These are phyloP conservation scores for Ecytonucleospora hepatopenaei DNA, from an alignment of 371 early-diverging fungal genomes.

Conservation along the genomic window DNA sequence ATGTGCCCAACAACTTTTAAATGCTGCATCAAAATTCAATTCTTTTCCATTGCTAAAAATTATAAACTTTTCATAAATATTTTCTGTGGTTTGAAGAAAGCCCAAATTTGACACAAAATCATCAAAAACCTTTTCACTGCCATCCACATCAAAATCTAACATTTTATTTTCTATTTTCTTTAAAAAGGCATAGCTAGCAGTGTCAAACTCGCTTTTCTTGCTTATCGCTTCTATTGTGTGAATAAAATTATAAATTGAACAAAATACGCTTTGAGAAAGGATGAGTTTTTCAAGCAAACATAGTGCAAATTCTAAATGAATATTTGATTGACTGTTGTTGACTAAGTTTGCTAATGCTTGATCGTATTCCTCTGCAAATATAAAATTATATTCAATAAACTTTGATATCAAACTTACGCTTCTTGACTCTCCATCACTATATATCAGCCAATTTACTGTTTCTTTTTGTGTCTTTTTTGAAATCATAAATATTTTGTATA, in stretches of 20 bases:
- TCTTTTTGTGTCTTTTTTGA: constrained; percentile 49
- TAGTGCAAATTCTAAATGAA: constrained; percentile 38
- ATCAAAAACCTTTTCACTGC: constrained; percentile 17
- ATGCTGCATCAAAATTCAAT: constrained; percentile 28
- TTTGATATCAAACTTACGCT: constrained; percentile 43
- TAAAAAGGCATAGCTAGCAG: constrained; percentile 37
- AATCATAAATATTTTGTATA: constrained; percentile 47
- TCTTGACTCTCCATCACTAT: constrained; percentile 50
- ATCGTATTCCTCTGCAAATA: constrained; percentile 54
- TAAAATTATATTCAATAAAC: constrained; percentile 52
- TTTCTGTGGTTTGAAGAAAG: constrained; percentile 11
- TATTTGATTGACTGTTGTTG: constrained; percentile 14
- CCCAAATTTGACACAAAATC: constrained; percentile 19
- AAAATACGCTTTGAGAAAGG: constrained; percentile 32
- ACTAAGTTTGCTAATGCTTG: constrained; percentile 43
- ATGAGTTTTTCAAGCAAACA: constrained; percentile 38
- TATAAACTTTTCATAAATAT: constrained; percentile 3
- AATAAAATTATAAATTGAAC: constrained; percentile 56
- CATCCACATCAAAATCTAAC: constrained; percentile 33
- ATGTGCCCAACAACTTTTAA: constrained; percentile 47
- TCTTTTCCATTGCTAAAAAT: neutral
- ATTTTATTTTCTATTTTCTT: constrained; percentile 36
- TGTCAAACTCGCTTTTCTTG: constrained; percentile 37
- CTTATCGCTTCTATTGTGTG: constrained; percentile 54
- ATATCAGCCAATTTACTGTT: constrained; percentile 55